Evolutionary conservation across 2,329 filamentous ascomycete genomes (phyloP), one percentile per base, ranked within the genome.

Genomic region (Calonectria leucothoes): DNA sequence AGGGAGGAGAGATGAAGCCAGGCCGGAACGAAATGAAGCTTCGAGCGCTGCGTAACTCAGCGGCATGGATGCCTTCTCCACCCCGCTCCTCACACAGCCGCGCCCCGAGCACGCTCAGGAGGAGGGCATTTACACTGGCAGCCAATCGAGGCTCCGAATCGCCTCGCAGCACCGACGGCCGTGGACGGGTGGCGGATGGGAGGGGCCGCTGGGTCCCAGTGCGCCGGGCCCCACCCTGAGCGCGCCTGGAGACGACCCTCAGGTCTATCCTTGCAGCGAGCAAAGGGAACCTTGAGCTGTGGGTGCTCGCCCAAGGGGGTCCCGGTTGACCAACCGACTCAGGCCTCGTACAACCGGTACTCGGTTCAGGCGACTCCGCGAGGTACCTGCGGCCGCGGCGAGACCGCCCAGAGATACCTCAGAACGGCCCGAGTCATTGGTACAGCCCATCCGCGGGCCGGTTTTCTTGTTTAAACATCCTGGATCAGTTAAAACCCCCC

Each of bases 401-500:
- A n/a, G 6, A 31, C 52, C 23, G 66, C 35, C n/a, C 51, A 12
- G 33, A 33, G 69, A 70, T 68, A 35, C 59, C 39, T 33, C 27
- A 29, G 23, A 35, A 31, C 15, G n/a, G 14, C n/a, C 55, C 51
- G 20, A 23, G 23, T 20, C 27, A 49, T 61, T 39, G 52, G 71
- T 72, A 72, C 66, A 61, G n/a, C 4, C 37, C 31, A 51, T 66
- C 52, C 52, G 48, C 61, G 48, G 64, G 27, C 69, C 61, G 48
- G 48, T 48, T 52, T 67, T 49, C 49, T 14, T 15, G 42, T 35
- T 42, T 49, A 61, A 61, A 61, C 66, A 55, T 63, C 70, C 70
- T 70, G 55, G 52, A 65, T 66, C 59, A 71, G 71, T 71, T 77
- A 57, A 79, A 78, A 80, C 77, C 75, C 70, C 77, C 72, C 66